Conservation (phyloP, 1,139 yeast genomes). For the Hansenula lynferdii region DNA sequence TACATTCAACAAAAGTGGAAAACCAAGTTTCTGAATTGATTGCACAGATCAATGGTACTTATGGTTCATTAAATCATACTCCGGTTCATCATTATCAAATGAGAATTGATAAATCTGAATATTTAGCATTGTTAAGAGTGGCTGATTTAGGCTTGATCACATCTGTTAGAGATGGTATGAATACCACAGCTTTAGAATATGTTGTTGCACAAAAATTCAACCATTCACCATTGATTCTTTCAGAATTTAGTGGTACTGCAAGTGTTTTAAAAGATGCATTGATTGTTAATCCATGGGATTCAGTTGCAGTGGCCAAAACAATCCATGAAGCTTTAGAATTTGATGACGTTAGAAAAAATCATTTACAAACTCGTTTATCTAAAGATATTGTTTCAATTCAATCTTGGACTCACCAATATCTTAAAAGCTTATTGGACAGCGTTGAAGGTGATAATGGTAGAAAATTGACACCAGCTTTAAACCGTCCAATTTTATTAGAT, state of each 20-base stretch:
- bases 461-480: slow-evolving; percentile 80
- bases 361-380: slow-evolving; percentile 51
- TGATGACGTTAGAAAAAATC: slow-evolving; percentile 37
- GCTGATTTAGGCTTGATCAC: slow-evolving; percentile 91
- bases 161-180: slow-evolving; percentile 94
- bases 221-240: slow-evolving; percentile 72
- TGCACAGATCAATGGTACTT: slow-evolving; percentile 73
- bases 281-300: slow-evolving; percentile 95
- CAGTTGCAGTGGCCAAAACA: slow-evolving; percentile 86
- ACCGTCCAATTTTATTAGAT: slow-evolving; percentile 60
- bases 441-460: slow-evolving; percentile 45
- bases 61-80: slow-evolving; percentile 72
- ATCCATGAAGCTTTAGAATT: slow-evolving; percentile 63
- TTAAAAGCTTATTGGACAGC: slow-evolving; percentile 50
- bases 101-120: slow-evolving; percentile 85
- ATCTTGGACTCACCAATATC: slow-evolving; percentile 68
- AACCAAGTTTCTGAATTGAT: slow-evolving; percentile 77
- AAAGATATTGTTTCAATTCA: slow-evolving; percentile 72
- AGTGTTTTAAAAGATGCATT: slow-evolving; percentile 74
- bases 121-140: slow-evolving; percentile 77
- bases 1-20: slow-evolving; percentile 51
- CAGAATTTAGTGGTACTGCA: slow-evolving; percentile 94
- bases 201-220: slow-evolving; percentile 79
- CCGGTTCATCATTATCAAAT: slow-evolving; percentile 92
- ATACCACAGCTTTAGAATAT: slow-evolving; percentile 89